These are phyloP conservation scores for Primulina eburnea DNA, from an alignment of 257 asterid genomes.

Conservation along the genomic window DNA sequence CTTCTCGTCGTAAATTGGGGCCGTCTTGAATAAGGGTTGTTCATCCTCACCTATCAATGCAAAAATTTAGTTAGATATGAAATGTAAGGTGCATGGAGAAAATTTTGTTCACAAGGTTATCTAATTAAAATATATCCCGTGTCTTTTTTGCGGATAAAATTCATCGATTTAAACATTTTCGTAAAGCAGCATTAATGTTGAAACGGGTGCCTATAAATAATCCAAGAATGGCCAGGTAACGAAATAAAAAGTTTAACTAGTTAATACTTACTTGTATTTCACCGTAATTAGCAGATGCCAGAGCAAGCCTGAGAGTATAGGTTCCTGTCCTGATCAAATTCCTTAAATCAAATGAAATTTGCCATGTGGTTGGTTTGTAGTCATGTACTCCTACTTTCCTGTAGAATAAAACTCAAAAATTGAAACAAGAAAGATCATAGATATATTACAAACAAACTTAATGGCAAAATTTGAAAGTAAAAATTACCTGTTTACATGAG, in stretches of 20 bases:
- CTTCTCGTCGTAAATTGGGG: constrained; percentile 37
- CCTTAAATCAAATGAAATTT: constrained; percentile 39
- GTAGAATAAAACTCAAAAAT: constrained; percentile 2
- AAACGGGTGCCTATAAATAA: no score
- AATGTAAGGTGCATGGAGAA: no score
- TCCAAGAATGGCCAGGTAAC: no score
- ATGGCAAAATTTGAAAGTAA: not conserved
- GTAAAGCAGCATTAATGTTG: no score
- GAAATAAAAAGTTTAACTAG: no score
- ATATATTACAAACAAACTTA: not conserved
- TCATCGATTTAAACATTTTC: no score
- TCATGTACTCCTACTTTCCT: constrained; percentile 30
- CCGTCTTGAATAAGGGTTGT: constrained; percentile 19
- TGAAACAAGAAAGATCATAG: not conserved
- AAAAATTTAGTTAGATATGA: no score
- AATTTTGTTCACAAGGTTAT: no score
- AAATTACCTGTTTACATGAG: constrained; percentile 52
- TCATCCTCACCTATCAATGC: constrained; percentile 43
- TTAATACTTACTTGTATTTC: constrained; percentile 40
- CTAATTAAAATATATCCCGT: no score
- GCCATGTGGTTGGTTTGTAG: constrained; percentile 58
- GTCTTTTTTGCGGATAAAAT: no score
- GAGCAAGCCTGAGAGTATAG: constrained; percentile 58
- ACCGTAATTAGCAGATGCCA: constrained; percentile 65
- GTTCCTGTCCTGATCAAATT: constrained; percentile 30